Evolutionary conservation across 805 yeast species (phyloP).

Genomic region (Hanseniaspora mollemarum): DNA sequence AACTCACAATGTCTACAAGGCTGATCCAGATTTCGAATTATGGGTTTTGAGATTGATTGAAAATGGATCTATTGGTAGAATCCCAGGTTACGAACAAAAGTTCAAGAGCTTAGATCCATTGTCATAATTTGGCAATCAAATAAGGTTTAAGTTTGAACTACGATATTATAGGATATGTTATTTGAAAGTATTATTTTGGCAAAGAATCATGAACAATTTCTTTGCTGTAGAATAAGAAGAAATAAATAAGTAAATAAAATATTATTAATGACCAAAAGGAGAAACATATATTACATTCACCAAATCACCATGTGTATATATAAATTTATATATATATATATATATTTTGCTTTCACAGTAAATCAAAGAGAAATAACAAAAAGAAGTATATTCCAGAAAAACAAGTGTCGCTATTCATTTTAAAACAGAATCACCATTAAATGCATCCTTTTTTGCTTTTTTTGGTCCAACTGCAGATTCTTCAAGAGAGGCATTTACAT

Average conservation of each 20-base stretch:
- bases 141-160: neutral
- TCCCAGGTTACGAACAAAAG: constrained; percentile 97
- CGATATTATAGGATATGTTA: neutral
- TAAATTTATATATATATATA: neutral
- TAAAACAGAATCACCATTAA: too few species aligned
- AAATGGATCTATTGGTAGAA: constrained; percentile 60
- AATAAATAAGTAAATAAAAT: too few species aligned
- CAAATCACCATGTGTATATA: too few species aligned
- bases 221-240: too few species aligned
- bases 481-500: too few species aligned
- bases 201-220: too few species aligned
- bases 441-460: too few species aligned
- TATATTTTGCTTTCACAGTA: neutral
- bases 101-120: constrained; percentile 93
- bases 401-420: neutral
- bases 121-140: constrained; percentile 29
- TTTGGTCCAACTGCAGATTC: too few species aligned
- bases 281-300: neutral
- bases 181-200: too few species aligned
- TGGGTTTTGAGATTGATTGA: constrained; percentile 90
- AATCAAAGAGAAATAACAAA: neutral
- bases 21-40: constrained; percentile 94
- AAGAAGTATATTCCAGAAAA: neutral
- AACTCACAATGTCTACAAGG: constrained; percentile 85
- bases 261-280: neutral